Base-by-base conservation (phyloP, 2,329 filamentous ascomycete species). In the Dactylellina haptotyla region DNA sequence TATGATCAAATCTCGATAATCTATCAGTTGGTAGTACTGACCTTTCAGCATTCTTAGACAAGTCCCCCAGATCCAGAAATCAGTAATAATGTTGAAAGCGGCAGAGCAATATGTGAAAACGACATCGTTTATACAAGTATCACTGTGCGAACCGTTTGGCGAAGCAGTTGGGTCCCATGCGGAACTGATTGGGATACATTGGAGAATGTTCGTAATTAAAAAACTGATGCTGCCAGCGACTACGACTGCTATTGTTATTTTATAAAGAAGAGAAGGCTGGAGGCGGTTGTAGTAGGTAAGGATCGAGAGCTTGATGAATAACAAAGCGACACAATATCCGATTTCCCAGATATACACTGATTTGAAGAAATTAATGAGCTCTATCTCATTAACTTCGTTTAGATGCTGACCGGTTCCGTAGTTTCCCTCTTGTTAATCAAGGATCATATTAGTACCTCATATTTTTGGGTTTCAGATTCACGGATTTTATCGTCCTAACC, bases 181-280 rank as follows among this genome's bases (percentile, higher is more conserved):
- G 8, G 75, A 78, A 3, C 75, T 69, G 9, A 79, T 79, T 1
- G 77, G 82, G 79, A 78, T 79, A 79, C 82, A 83, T 75, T 83
- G 82, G n/a, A 82, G 3, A n/a, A 71, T 57, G 16, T 71, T 57
- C 23, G 66, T 64, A 2, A 71, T 5, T 9, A 71, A 23, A 8
- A 64, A 58, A 9, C 66, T 59, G 26, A 57, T 34, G 14, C 66
- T 71, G 14, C 66, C 66, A 26, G 66, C 51, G 14, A 37, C 3
- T 12, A 63, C 45, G 12, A 71, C 45, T 1, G 10, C 58, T 10
- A 71, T 39, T 2, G 66, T 71, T 8, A 59, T 28, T 9, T 53
- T 41, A 34, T 71, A 71, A 10, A 57, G 32, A 10, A 28, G 32
- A 5, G 58, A 64, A 37, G 66, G 51, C 51, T 71, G 66, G 3